Evolutionary conservation across 495 filamentous ascomycete species (phyloP).

Genomic region (Hyphodiscus hymeniophilus): DNA sequence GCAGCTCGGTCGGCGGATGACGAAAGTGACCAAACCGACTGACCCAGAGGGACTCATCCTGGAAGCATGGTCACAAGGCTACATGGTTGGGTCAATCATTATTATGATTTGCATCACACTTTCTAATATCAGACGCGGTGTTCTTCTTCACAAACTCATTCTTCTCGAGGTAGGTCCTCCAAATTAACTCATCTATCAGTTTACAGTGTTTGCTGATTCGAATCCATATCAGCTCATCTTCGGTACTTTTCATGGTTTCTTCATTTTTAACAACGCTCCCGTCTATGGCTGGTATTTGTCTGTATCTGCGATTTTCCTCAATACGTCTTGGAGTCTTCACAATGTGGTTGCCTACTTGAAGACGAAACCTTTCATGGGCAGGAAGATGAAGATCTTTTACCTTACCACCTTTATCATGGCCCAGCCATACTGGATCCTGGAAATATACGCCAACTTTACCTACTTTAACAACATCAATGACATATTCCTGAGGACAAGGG

Average conservation of each 20-base stretch:
- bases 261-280: conserved; percentile 34
- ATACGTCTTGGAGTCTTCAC: conserved; percentile 38
- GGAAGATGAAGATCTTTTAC: conserved; percentile 28
- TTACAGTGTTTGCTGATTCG: not conserved
- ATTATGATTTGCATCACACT: conserved; percentile 37
- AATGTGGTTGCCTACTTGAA: conserved; percentile 46
- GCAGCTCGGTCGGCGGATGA: not conserved
- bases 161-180: conserved; percentile 31
- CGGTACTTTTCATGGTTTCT: conserved; percentile 34
- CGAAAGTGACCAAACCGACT: not conserved
- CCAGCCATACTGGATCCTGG: conserved; percentile 38
- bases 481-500: conserved; percentile 40
- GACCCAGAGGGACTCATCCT: conserved; percentile 13
- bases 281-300: conserved; percentile 41
- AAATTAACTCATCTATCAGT: not conserved
- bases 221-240: conserved; percentile 13
- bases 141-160: conserved; percentile 39
- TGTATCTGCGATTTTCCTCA: conserved; percentile 36
- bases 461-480: conserved; percentile 43
- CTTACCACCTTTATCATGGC: conserved; percentile 33
- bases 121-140: conserved; percentile 33
- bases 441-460: conserved; percentile 42
- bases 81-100: conserved; percentile 39
- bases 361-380: conserved; percentile 34
- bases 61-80: conserved; percentile 41